Conservation (phyloP, 1,139 yeast genomes). For the Geotrichum aggregatum region DNA sequence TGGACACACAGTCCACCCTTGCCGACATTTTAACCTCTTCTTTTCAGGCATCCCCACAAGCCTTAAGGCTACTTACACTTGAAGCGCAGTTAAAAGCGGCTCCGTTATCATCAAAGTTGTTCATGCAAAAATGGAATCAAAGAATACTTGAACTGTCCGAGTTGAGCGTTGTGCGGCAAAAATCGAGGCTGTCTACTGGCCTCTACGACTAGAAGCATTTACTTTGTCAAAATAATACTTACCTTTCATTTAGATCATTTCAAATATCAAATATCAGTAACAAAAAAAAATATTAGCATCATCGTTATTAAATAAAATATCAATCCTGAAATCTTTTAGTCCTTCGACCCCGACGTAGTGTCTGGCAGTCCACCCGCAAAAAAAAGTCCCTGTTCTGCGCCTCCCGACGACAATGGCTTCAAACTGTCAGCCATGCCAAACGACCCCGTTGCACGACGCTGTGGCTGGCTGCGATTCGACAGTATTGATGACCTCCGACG, state of each 20-base stretch:
- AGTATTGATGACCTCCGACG: conserved; percentile 27
- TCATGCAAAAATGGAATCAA: background rate
- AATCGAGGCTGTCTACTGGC: background rate
- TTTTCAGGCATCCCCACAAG: background rate
- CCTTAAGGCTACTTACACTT: background rate
- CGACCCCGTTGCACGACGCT: conserved; percentile 34
- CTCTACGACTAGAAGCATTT: conserved; percentile 1
- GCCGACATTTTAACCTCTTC: background rate
- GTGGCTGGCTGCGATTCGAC: conserved; percentile 27
- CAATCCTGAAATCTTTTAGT: too few species aligned
- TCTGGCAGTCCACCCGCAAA: conserved; percentile 38
- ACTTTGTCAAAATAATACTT: too few species aligned
- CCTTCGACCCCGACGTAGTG: conserved; percentile 30
- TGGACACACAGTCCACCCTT: background rate
- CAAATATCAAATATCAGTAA: background rate
- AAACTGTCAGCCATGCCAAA: conserved; percentile 31
- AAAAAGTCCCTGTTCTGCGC: conserved; percentile 28
- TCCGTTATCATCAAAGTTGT: background rate
- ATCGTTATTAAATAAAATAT: background rate
- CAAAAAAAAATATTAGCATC: too few species aligned
- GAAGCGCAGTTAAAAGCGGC: background rate
- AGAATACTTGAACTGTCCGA: background rate
- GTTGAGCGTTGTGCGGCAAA: background rate
- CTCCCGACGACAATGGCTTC: conserved; percentile 29
- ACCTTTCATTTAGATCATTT: background rate